phyloP scores from a whole-genome alignment of 2,329 filamentous ascomycete species.

The Piedraia hortae region DNA sequence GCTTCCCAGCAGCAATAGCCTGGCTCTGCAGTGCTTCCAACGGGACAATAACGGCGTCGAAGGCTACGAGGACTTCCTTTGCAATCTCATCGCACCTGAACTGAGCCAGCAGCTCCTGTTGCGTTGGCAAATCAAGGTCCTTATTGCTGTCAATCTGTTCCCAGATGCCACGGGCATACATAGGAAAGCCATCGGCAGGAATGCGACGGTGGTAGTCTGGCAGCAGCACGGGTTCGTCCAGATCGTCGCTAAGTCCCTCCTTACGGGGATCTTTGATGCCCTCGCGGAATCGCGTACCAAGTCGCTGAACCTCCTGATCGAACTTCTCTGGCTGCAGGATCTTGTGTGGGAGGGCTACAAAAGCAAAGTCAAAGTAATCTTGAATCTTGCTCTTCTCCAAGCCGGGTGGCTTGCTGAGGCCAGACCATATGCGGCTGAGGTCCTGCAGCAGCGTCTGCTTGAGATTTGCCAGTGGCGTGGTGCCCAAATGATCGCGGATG shows the following conservation, averaged over 20 bases:
- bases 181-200: conserved; percentile 83
- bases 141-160: conserved; percentile 98
- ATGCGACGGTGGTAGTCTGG: conserved; percentile 90
- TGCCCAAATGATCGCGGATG: conserved; percentile 86
- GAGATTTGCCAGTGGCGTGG: conserved; percentile 69
- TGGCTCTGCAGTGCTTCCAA: conserved; percentile 69
- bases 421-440: conserved; percentile 71
- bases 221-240: conserved; percentile 56
- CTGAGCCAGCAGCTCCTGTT: conserved; percentile 87
- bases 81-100: conserved; percentile 95
- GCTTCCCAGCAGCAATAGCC: conserved; percentile 41
- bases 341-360: conserved; percentile 87
- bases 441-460: conserved; percentile 78
- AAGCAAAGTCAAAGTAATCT: conserved; percentile 97
- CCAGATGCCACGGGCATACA: conserved; percentile 87
- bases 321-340: conserved; percentile 88
- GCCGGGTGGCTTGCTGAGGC: conserved; percentile 70
- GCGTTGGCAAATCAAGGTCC: conserved; percentile 82
- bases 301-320: conserved; percentile 45
- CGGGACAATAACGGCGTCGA: conserved; percentile 56
- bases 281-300: conserved; percentile 57
- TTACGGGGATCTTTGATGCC: conserved; percentile 45
- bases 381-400: conserved; percentile 73
- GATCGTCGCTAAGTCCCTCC: conserved; percentile 36
- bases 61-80: conserved; percentile 57